Evolutionary conservation across 2,329 filamentous ascomycete genomes (phyloP).

Genomic region (Cordyceps militaris): DNA sequence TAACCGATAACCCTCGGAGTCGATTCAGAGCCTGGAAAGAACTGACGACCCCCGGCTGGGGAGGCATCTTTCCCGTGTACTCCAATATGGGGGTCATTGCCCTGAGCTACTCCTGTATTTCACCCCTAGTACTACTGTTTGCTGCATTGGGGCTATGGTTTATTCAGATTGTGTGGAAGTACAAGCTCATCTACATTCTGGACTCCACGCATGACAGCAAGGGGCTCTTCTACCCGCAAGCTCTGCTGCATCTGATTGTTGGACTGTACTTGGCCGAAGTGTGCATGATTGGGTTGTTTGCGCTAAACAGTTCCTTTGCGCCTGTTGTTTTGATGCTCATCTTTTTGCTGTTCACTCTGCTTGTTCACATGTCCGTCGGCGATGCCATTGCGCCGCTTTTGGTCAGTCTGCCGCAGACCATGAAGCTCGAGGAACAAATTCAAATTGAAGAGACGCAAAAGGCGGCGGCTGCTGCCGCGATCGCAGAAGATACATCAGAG

Average conservation of each 20-base stretch:
- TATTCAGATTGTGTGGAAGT: slow-evolving; percentile 83
- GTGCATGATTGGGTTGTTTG: slow-evolving; percentile 80
- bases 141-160: slow-evolving; percentile 69
- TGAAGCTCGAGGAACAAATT: slow-evolving; percentile 47
- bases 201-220: slow-evolving; percentile 80
- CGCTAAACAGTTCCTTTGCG: slow-evolving; percentile 57
- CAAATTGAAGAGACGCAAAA: slow-evolving; percentile 42
- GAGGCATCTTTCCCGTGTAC: slow-evolving; percentile 72
- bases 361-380: slow-evolving; percentile 71
- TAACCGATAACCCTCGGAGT: slow-evolving; percentile 72
- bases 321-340: slow-evolving; percentile 70
- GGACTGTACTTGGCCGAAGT: slow-evolving; percentile 78
- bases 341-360: slow-evolving; percentile 64
- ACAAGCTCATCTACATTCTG: slow-evolving; percentile 84
- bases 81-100: slow-evolving; percentile 76
- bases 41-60: slow-evolving; percentile 72
- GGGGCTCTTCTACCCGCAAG: slow-evolving; percentile 80
- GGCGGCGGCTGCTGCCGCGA: slow-evolving; percentile 20
- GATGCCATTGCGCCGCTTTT: slow-evolving; percentile 69
- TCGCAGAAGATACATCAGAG: slow-evolving; percentile 20
- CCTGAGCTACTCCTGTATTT: slow-evolving; percentile 79
- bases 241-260: slow-evolving; percentile 75
- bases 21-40: slow-evolving; percentile 72
- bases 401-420: slow-evolving; percentile 71
- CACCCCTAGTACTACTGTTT: slow-evolving; percentile 77